These are phyloP conservation scores for Voacanga thouarsii DNA, from an alignment of 257 asterid genomes.

Conservation along the genomic window DNA sequence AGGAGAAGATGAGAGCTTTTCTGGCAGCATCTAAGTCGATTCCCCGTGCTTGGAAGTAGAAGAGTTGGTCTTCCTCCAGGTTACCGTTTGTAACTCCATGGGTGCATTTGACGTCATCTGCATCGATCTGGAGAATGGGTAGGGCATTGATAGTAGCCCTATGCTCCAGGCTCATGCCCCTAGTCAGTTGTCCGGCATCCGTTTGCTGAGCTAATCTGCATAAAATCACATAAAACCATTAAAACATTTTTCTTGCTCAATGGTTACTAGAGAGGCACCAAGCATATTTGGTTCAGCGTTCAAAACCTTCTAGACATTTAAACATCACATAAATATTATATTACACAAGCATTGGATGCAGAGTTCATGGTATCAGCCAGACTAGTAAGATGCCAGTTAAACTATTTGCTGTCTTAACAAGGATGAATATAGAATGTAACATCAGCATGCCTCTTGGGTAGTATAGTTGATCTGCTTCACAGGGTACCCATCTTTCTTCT, in stretches of 20 bases:
- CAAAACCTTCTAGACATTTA: neutral
- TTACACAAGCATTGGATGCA: neutral
- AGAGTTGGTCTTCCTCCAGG: conserved; percentile 74
- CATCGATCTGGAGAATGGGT: conserved; percentile 92
- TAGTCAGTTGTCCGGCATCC: conserved; percentile 90
- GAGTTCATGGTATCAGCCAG: neutral
- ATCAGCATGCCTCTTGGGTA: no score
- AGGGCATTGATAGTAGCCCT: conserved; percentile 86
- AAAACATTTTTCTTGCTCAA: neutral
- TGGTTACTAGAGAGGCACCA: neutral
- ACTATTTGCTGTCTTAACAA: neutral
- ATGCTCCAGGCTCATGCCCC: conserved; percentile 83
- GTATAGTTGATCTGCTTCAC: no score
- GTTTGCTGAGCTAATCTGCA: conserved; percentile 92
- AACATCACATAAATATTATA: no score
- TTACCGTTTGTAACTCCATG: conserved; percentile 98
- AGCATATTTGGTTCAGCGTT: neutral
- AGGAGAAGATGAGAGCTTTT: conserved; percentile 73
- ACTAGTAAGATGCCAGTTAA: neutral
- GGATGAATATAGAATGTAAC: neutral
- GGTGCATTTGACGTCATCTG: conserved; percentile 88
- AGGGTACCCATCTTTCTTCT: no score
- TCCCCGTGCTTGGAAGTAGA: conserved; percentile 90
- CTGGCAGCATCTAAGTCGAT: conserved; percentile 66
- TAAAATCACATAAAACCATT: neutral